Evolutionary conservation across 1,139 yeast genomes (phyloP).

Genomic region (Pichia sp.): DNA sequence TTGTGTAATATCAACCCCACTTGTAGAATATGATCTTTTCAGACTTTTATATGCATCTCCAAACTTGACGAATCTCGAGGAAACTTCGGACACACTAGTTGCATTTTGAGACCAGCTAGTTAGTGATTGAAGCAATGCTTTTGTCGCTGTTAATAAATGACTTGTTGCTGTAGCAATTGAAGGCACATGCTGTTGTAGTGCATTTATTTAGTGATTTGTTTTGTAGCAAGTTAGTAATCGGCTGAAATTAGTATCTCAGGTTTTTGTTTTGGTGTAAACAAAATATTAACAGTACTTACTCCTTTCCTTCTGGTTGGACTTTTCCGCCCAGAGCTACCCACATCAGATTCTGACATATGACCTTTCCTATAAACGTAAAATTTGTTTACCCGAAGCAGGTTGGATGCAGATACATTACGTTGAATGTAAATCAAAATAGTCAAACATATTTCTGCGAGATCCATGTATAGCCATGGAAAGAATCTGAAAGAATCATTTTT

Average conservation of each 20-base stretch:
- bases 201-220: no score
- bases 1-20: slow-evolving; percentile 68
- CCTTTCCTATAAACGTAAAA: background rate
- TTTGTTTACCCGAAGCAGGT: no score
- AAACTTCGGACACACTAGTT: slow-evolving; percentile 78
- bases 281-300: slow-evolving; percentile 16
- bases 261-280: background rate
- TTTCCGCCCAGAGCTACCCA: slow-evolving; percentile 8
- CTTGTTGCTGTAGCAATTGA: slow-evolving; percentile 31
- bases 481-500: background rate
- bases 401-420: no score
- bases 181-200: slow-evolving; percentile 17
- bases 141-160: slow-evolving; percentile 74
- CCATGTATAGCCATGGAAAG: background rate
- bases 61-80: slow-evolving; percentile 84
- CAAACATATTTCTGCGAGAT: background rate
- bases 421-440: no score
- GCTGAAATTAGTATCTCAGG: background rate
- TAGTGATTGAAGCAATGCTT: slow-evolving; percentile 75
- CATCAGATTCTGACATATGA: slow-evolving; percentile 11
- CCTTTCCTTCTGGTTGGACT: slow-evolving; percentile 16
- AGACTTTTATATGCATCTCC: slow-evolving; percentile 94
- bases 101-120: slow-evolving; percentile 87
- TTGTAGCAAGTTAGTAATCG: no score
- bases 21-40: slow-evolving; percentile 63